Evolutionary conservation across 2,329 filamentous ascomycete genomes (phyloP), one percentile per base, ranked within the genome.

Genomic region (Harringtonia aguacate): DNA sequence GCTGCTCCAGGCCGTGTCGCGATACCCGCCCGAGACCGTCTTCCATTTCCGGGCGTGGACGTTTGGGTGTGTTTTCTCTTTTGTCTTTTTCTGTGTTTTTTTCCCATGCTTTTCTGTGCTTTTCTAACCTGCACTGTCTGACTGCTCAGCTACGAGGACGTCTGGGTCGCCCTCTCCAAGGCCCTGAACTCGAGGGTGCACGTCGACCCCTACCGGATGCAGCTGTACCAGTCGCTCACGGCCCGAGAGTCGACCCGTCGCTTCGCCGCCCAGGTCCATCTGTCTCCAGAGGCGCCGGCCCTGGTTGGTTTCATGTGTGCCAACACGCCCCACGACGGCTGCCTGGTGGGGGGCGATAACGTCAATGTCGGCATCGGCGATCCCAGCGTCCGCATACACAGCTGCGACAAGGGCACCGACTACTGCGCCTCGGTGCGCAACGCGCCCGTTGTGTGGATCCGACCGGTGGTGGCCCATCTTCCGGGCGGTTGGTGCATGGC

Each of bases 41-140:
- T 95, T 95, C 55, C 84, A 94, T 58, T 73, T 97, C 37, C 77
- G 88, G 45, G 77, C 87, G 1, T 95, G 89, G 88, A 95, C 90
- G 0, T 92, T 92, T 56, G 86, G 85, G 52, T 64, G 56, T 45
- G 55, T 28, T 31, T 4, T 13, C 21, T 3, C 8, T 34, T 22
- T 13, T 36, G 12, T 15, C 1, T 14, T 10, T 9, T 14, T 13
- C 3, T 29, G 9, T 39, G 8, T 29, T 45, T 46, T 8, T 41
- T 15, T 8, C 8, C 1, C 3, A n/a, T n/a, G n/a, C n/a, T n/a
- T n/a, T n/a, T n/a, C n/a, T n/a, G n/a, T n/a, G n/a, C n/a, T n/a
- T n/a, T n/a, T n/a, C n/a, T n/a, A n/a, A n/a, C n/a, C n/a, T n/a
- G n/a, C n/a, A n/a, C 17, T 30, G 24, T 14, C 46, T 50, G 22